phyloP scores from a whole-genome alignment of 2,329 filamentous ascomycete species.

The Penicillium psychrosexuale region DNA sequence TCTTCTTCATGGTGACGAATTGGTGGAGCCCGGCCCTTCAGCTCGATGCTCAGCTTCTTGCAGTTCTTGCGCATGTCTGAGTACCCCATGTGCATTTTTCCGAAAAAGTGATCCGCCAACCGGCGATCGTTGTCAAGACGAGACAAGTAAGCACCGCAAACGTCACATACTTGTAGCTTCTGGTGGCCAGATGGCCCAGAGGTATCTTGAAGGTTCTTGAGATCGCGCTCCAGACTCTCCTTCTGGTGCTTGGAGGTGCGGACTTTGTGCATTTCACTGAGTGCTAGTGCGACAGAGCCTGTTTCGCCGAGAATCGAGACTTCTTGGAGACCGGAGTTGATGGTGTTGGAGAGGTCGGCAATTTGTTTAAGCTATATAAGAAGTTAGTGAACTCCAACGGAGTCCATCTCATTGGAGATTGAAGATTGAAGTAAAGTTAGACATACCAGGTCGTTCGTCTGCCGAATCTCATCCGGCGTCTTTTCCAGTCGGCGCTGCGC shows the following conservation, averaged over 20 bases:
- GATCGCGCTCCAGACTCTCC: conserved; percentile 77
- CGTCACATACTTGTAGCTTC: conserved; percentile 97
- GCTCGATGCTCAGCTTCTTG: conserved; percentile 80
- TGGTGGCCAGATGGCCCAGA: conserved; percentile 91
- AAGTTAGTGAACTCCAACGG: neutral
- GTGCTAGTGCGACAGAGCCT: conserved; percentile 73
- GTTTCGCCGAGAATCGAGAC: conserved; percentile 80
- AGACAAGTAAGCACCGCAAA: conserved; percentile 91
- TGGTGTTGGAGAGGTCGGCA: conserved; percentile 71
- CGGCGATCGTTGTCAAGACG: conserved; percentile 91
- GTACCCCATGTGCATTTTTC: conserved; percentile 98
- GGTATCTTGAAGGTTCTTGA: conserved; percentile 88
- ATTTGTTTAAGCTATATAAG: conserved; percentile 70
- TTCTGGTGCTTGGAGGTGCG: conserved; percentile 77
- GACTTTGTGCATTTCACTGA: conserved; percentile 85
- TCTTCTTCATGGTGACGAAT: conserved; percentile 56
- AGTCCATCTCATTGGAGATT: too few relatives aligned
- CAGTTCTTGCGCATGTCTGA: conserved; percentile 96
- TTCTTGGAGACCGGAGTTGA: conserved; percentile 80
- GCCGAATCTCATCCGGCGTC: conserved; percentile 93
- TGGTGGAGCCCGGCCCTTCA: conserved; percentile 68
- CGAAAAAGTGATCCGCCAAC: conserved; percentile 95
- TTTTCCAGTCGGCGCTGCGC: conserved; percentile 91
- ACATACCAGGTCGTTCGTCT: conserved; percentile 77
- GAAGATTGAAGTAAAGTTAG: neutral